Base-by-base conservation (phyloP, 768 basidiomycete species). In the Agrocybe praecox region DNA sequence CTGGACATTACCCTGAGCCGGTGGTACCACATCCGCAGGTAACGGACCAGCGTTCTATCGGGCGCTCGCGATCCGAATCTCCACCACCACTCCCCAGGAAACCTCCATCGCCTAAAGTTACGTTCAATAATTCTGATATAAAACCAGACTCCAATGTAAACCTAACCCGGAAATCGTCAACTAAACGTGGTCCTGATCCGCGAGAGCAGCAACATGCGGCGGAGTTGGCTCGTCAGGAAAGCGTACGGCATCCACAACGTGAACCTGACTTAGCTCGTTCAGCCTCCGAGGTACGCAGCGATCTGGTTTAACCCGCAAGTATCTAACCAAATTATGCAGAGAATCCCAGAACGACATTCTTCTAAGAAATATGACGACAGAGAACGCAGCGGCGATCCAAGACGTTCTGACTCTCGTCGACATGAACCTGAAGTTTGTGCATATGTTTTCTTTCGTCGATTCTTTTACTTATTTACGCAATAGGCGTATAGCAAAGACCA, bases 21-120 rank as follows among this genome's bases (percentile, higher is more conserved):
- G 47, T 18, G 2, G 55, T 51, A 18, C 56, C 40, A 14, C 62
- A 60, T 19, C 52, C 62, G 14, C 62, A 65, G 15, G 50, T 49
- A 18, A n/a, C 49, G 6, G 60, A 62, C 18, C 62, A 57, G 42
- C 51, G 45, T 2, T 49, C 58, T 15, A 52, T 52, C 19, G 9
- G 26, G 19, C 58, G 63, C 44, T 61, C 59, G 26, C 59, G 64
- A 6, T 67, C 68, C 11, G 63, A 64, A 46, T 66, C 68, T 4
- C 68, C 68, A 17, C 61, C 63, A 1, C 66, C 66, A 6, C 61
- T 69, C 15, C 66, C 66, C 17, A 58, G 64, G 47, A 67, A 63
- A 53, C 62, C 66, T 12, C 66, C 65, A 24, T 69, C 66, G 21
- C 62, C 65, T 18, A 67, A 64, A 53, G 68, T 69, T 11, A 66